phyloP scores from a whole-genome alignment of 1,284 basidiomycete genomes.

The Tilletiopsis washingtonensis region DNA sequence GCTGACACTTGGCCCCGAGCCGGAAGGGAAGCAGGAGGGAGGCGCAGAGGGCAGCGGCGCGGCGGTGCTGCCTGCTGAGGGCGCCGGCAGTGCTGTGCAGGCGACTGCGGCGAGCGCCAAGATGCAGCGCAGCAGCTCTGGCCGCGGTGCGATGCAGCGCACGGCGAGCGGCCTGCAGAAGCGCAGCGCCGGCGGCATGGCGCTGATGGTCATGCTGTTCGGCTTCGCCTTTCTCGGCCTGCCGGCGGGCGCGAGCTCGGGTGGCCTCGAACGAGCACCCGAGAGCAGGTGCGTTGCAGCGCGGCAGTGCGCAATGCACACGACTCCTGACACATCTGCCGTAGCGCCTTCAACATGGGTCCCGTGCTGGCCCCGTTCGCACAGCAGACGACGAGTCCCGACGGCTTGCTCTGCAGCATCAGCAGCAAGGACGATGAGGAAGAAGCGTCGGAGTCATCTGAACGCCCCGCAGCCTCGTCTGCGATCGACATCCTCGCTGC shows the following conservation, averaged over 20 bases:
- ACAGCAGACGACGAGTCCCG: slow-evolving; percentile 2
- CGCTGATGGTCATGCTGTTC: slow-evolving; percentile 19
- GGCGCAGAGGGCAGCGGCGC: slow-evolving; percentile 1
- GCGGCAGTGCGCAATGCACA: too few relatives aligned
- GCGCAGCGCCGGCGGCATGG: slow-evolving; percentile 8
- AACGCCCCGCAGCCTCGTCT: slow-evolving; percentile 28
- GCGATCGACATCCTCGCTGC: slow-evolving; percentile 14
- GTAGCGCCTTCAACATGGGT: slow-evolving; percentile 1
- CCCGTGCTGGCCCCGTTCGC: background rate
- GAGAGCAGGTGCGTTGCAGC: too few relatives aligned
- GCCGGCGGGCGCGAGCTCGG: slow-evolving; percentile 2
- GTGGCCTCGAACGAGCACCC: too few relatives aligned
- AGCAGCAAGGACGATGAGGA: slow-evolving; percentile 9
- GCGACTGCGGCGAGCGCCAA: background rate
- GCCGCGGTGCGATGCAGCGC: background rate
- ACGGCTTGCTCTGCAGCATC: slow-evolving; percentile 1
- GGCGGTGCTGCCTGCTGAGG: background rate
- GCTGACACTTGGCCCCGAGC: background rate
- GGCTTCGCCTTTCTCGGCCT: slow-evolving; percentile 15
- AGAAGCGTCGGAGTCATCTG: slow-evolving; percentile 6
- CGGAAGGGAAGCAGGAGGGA: background rate
- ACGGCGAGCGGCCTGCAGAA: background rate
- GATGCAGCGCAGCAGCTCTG: background rate
- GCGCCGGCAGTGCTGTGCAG: background rate
- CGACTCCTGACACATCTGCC: background rate